These are phyloP conservation scores for Mycena metata DNA, from an alignment of 768 basidiomycete genomes.

Conservation along the genomic window DNA sequence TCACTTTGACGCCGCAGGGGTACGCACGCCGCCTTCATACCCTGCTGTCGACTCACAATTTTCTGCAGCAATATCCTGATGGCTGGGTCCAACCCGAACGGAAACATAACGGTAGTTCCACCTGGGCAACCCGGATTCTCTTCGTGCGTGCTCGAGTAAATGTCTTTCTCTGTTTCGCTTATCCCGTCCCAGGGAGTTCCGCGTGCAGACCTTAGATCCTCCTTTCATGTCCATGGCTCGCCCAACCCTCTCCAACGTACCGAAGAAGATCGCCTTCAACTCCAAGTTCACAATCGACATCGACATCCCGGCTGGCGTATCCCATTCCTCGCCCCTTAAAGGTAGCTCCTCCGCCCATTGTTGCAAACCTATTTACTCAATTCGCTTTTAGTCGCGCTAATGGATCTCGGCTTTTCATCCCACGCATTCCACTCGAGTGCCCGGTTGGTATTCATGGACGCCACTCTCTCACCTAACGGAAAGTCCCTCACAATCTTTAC, in stretches of 20 bases:
- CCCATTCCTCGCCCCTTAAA: slow-evolving; percentile 22
- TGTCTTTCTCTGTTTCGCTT: not conserved
- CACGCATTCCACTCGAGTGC: slow-evolving; percentile 51
- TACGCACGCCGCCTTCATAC: not conserved
- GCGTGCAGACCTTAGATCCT: slow-evolving; percentile 48
- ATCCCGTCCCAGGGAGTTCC: slow-evolving; percentile 43
- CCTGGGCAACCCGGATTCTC: slow-evolving; percentile 37
- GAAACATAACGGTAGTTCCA: slow-evolving; percentile 24
- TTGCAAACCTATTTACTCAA: not conserved
- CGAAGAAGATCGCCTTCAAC: slow-evolving; percentile 46
- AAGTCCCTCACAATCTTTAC: slow-evolving; percentile 50
- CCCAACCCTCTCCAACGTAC: slow-evolving; percentile 42
- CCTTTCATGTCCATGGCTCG: slow-evolving; percentile 47
- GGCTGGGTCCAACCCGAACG: slow-evolving; percentile 35
- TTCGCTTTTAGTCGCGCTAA: slow-evolving; percentile 41
- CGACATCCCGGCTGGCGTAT: slow-evolving; percentile 42
- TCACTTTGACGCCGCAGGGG: slow-evolving; percentile 30
- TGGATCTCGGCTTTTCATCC: slow-evolving; percentile 50
- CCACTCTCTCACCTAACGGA: slow-evolving; percentile 40
- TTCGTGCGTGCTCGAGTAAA: slow-evolving; percentile 16
- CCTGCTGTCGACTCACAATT: not conserved
- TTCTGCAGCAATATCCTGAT: slow-evolving; percentile 34
- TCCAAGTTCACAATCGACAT: slow-evolving; percentile 46
- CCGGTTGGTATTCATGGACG: slow-evolving; percentile 49
- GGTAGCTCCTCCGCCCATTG: slow-evolving; percentile 3